Conservation (phyloP, 768 basidiomycete genomes). For the Cantharellus anzutake region DNA sequence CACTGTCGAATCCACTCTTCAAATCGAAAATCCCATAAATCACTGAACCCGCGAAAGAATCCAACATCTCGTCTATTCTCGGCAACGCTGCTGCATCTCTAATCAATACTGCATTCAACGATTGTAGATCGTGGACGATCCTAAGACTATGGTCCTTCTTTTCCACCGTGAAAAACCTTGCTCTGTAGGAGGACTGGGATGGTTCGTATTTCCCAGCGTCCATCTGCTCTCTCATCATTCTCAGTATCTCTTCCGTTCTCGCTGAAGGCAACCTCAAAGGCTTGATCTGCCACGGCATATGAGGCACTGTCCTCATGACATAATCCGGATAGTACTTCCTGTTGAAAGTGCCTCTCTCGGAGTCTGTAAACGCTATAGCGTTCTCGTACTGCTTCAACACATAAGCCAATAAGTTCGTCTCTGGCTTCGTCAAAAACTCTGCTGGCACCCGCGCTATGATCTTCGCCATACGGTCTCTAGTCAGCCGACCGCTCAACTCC, state of each 20-base stretch:
- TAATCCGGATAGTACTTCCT: neutral
- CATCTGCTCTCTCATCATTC: neutral
- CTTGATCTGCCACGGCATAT: neutral
- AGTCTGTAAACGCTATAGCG: constrained; percentile 12
- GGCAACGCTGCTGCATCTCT: constrained; percentile 20
- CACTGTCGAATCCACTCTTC: neutral
- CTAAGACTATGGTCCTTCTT: constrained; percentile 7
- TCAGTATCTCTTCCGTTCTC: constrained; percentile 4
- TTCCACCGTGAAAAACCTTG: neutral
- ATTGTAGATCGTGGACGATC: constrained; percentile 23
- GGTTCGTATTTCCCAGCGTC: neutral
- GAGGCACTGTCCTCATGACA: neutral
- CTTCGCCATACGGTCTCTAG: neutral
- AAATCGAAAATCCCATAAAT: neutral
- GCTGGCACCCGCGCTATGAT: neutral
- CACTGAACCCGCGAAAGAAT: constrained; percentile 14
- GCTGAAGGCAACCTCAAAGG: neutral
- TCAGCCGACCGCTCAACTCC: neutral
- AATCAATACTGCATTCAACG: constrained; percentile 22
- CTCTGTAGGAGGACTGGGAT: neutral
- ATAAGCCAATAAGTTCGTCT: neutral
- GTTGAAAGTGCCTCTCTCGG: constrained; percentile 11
- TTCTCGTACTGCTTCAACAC: constrained; percentile 5
- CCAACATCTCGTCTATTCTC: constrained; percentile 18
- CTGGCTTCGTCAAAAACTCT: neutral